Percentiles rank a stretch among this genome's conserved stretches.
Evolutionary conservation across 2,329 filamentous ascomycete species (phyloP).

Genomic region (Dothideomycetes sp.): DNA sequence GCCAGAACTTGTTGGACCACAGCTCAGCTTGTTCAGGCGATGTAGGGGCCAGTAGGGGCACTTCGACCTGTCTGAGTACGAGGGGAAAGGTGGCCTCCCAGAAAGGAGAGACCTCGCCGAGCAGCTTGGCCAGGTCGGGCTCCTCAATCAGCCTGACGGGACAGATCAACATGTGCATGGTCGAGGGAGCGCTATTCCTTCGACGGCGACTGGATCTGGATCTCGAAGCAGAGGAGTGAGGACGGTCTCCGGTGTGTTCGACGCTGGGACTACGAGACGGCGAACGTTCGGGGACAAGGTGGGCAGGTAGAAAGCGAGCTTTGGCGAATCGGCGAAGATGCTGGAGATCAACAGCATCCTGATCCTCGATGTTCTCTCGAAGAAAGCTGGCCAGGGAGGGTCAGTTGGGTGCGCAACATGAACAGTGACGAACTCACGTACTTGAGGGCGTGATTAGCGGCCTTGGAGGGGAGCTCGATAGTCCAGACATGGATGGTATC

Average conservation of each 20-base stretch:
- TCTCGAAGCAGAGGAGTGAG: constrained; percentile 7
- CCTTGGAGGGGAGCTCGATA: constrained; percentile 59
- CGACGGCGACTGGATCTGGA: constrained; percentile 10
- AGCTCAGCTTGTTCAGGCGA: constrained; percentile 62
- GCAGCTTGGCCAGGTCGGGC: constrained; percentile 38
- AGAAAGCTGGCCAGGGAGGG: constrained; percentile 25
- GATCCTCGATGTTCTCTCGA: constrained; percentile 31
- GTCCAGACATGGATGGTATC: constrained; percentile 54
- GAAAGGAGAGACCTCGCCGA: constrained; percentile 28
- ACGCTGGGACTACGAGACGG: constrained; percentile 8
- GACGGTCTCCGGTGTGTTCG: constrained; percentile 7
- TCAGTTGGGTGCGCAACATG: constrained; percentile 4
- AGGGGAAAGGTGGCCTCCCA: constrained; percentile 28
- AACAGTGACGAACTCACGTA: constrained; percentile 31
- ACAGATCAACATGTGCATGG: constrained; percentile 41
- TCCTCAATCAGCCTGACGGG: constrained; percentile 40
- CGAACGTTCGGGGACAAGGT: constrained; percentile 7
- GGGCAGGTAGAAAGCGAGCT: constrained; percentile 24
- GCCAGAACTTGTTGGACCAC: constrained; percentile 73
- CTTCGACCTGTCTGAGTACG: constrained; percentile 52
- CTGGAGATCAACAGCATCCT: constrained; percentile 33
- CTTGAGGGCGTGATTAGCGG: constrained; percentile 63
- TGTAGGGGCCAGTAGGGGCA: constrained; percentile 64
- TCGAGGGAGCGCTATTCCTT: constrained; percentile 14
- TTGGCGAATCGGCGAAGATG: constrained; percentile 69